A percentile compares a stretch with the other conserved stretches of the same genome.
Evolutionary conservation across 2,329 filamentous ascomycete species (phyloP).

Genomic region (Ambrosiella beaveri): DNA sequence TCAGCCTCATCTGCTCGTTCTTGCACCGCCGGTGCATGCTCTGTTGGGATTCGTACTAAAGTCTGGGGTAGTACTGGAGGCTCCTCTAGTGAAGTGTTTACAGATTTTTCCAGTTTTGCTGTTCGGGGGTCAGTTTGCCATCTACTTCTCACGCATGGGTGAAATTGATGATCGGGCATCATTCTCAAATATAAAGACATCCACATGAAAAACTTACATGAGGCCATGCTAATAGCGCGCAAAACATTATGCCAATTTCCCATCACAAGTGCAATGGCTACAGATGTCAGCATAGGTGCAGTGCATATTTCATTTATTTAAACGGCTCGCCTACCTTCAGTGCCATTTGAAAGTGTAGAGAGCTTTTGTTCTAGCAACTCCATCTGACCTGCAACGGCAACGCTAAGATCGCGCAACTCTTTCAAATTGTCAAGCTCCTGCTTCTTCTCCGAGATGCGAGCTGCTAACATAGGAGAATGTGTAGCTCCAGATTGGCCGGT

Average conservation of each 20-base stretch:
- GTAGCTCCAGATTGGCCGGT: slow-evolving; percentile 33
- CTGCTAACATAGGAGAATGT: slow-evolving; percentile 52
- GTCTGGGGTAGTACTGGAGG: slow-evolving; percentile 47
- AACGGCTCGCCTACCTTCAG: slow-evolving; percentile 41
- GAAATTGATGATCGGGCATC: not conserved
- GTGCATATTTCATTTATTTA: not conserved
- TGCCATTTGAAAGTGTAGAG: slow-evolving; percentile 60
- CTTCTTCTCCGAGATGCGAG: slow-evolving; percentile 73
- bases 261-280: slow-evolving; percentile 69
- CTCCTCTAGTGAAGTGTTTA: not conserved
- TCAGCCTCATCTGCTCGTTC: slow-evolving; percentile 38
- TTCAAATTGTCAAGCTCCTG: slow-evolving; percentile 63
- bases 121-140: no score
- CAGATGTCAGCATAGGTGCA: not conserved
- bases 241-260: slow-evolving; percentile 81
- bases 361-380: slow-evolving; percentile 64
- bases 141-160: not conserved
- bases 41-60: slow-evolving; percentile 67
- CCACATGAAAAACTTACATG: slow-evolving; percentile 34
- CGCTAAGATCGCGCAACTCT: slow-evolving; percentile 62
- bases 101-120: slow-evolving; percentile 10
- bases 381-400: slow-evolving; percentile 66
- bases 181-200: not conserved
- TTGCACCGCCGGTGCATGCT: slow-evolving; percentile 50
- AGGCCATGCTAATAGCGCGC: slow-evolving; percentile 72